phyloP scores from a whole-genome alignment of 805 yeast genomes.

The Yarrowia bubula region DNA sequence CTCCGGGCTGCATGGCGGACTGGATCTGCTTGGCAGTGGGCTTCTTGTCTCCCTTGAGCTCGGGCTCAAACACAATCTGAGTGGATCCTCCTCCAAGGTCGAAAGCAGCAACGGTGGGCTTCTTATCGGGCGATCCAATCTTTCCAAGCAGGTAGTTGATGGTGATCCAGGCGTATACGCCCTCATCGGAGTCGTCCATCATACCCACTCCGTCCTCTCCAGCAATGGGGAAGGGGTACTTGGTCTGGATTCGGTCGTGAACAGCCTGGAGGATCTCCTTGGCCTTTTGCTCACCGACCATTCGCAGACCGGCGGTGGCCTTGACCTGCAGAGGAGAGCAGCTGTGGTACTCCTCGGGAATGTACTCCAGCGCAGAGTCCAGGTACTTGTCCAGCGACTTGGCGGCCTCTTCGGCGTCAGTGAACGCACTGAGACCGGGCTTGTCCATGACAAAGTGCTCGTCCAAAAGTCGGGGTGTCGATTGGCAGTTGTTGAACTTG shows the following conservation, averaged over 20 bases:
- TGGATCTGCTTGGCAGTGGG: slow-evolving; percentile 18
- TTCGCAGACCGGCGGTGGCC: slow-evolving; percentile 96
- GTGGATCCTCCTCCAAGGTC: slow-evolving; percentile 99
- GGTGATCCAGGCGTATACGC: slow-evolving; percentile 98
- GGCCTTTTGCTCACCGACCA: slow-evolving; percentile 75
- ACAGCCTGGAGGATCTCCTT: slow-evolving; percentile 72
- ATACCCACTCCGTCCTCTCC: slow-evolving; percentile 82
- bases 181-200: slow-evolving; percentile 97
- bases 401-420: slow-evolving; percentile 83
- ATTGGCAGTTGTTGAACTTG: slow-evolving; percentile 79
- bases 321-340: slow-evolving; percentile 96
- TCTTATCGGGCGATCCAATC: slow-evolving; percentile 72
- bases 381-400: slow-evolving; percentile 81
- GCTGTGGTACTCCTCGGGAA: slow-evolving; percentile 67
- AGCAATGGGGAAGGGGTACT: slow-evolving; percentile 91
- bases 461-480: slow-evolving; percentile 74
- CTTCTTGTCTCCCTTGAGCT: slow-evolving; percentile 47
- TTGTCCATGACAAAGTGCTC: slow-evolving; percentile 86
- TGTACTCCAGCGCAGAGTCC: slow-evolving; percentile 66
- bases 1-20: slow-evolving; percentile 70
- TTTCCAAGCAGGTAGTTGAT: slow-evolving; percentile 90
- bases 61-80: slow-evolving; percentile 96
- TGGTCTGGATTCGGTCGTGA: slow-evolving; percentile 64
- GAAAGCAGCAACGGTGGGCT: slow-evolving; percentile 93
- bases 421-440: slow-evolving; percentile 75